Base-by-base conservation (phyloP, 2,329 filamentous ascomycete genomes). In the Colletotrichum sp. region DNA sequence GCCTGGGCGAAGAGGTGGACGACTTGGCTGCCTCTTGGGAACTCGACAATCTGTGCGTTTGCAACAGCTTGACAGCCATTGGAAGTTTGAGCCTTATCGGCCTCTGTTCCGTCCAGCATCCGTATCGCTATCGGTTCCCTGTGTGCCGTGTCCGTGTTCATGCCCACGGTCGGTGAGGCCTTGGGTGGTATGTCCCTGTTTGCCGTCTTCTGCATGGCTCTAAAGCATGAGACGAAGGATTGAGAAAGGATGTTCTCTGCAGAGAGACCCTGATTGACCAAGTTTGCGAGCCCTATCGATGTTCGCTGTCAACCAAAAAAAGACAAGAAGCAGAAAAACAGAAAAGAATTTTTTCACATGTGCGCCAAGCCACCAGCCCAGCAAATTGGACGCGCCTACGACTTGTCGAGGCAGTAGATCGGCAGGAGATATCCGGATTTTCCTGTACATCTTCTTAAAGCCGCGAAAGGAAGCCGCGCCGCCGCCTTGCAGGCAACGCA, bases 301-400 rank as follows among this genome's bases (percentile, higher is more conserved):
- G 34, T 24, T 61, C 55, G 67, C 67, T 48, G 36, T 48, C 55
- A 55, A 52, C 43, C 43, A 52, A 21, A 13, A 52, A 52, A 52
- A 13, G 43, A 52, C 43, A 21, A 21, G 43, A 52, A 52, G n/a
- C 4, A 52, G n/a, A 52, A 21, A 21, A 52, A 5, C n/a, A 21
- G 38, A 48, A 69, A 61, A 52, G 34, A 58, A 60, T 52, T 68
- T 58, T 76, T 76, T 76, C 74, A 76, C 74, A 76, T 76, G 74
- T 69, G 43, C 48, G 74, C 74, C 70, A 74, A 60, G 64, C 65
- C 66, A 34, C 36, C 64, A 60, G 21, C 21, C 69, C 43, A 38
- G 73, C 57, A 65, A 48, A 32, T 69, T 65, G 70, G 74, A 76
- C 36, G 64, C 58, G 58, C 63, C 28, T 38, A 60, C 21, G 13